phyloP scores from a whole-genome alignment of 1,139 yeast species.

The Arxiozyma bovina region DNA sequence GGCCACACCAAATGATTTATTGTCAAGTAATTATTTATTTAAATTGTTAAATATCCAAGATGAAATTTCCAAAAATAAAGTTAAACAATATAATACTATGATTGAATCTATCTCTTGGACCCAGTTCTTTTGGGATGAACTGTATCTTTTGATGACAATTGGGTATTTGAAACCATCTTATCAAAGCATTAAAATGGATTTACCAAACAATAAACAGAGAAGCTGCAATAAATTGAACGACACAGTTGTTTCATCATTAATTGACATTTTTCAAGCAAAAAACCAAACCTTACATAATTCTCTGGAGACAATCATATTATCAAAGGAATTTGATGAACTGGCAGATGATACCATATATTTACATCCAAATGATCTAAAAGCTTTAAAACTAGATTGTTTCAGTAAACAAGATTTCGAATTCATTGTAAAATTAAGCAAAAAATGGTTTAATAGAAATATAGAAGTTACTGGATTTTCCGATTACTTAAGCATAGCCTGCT shows the following conservation, averaged over 20 bases:
- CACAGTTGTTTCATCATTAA: not conserved
- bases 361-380: conserved; percentile 16
- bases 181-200: conserved; percentile 10
- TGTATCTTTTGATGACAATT: conserved; percentile 81
- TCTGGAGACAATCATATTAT: conserved; percentile 13
- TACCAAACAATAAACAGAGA: not conserved
- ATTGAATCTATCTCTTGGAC: conserved; percentile 51
- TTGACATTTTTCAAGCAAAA: not conserved
- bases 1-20: conserved; percentile 35
- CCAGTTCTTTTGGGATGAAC: conserved; percentile 61
- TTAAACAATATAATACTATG: conserved; percentile 13
- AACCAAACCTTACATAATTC: conserved; percentile 11
- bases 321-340: conserved; percentile 9
- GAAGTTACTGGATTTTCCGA: conserved; percentile 8
- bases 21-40: conserved; percentile 11
- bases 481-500: conserved; percentile 9
- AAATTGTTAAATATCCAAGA: conserved; percentile 17
- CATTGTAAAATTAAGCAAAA: conserved; percentile 13
- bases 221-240: not conserved
- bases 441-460: conserved; percentile 21
- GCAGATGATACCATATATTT: conserved; percentile 11
- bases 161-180: conserved; percentile 47
- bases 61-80: conserved; percentile 6
- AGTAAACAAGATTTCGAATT: conserved; percentile 24
- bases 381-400: conserved; percentile 26